Evolutionary conservation across 495 filamentous ascomycete genomes (phyloP), one percentile per base, ranked within the genome.

Genomic region (Penicillium ochrochloron): DNA sequence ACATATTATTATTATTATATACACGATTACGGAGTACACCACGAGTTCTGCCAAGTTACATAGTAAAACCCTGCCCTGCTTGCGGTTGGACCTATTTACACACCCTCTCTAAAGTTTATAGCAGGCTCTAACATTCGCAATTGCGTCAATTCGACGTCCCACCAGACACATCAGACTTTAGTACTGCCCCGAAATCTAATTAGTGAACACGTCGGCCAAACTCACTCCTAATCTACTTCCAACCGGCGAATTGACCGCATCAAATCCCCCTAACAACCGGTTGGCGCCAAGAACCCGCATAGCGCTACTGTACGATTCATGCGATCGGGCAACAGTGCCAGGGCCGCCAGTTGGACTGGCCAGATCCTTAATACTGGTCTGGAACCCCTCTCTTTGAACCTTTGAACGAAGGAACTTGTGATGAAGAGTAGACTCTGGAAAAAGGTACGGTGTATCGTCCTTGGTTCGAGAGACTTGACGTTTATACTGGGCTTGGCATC

Each of bases 401-500:
- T 52, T 31, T 54, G 23, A 42, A 42, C 25, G 17, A 21, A 37
- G 10, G 35, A 1, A 33, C 31, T 33, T 0, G 0, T 62, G 35
- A 50, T 39, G 14, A 52, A 48, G 0, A 48, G 9, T 12, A 48
- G 10, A 17, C 14, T 17, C 15, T 41, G 17, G 10, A 17, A 41
- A 41, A 12, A 17, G 15, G 10, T 17, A 15, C 5, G 15, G 44
- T 23, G 14, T 44, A 41, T 10, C 0, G 21, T 48, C 44, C 19
- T 12, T n/a, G 7, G 19, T 23, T 23, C 12, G 44, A 10, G 14
- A 12, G 12, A 52, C 25, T 31, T n/a, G 25, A 29, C 27, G 48
- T 52, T 52, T 42, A 51, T 33, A 5, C 6, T 12, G 9, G 58
- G 27, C 68, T 71, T 71, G 66, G 68, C 68, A 62, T 56, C 48